A percentile compares a stretch with the other conserved stretches of the same genome.
Conservation (phyloP, 257 asterid genomes). For the Forsythia suspensa region DNA sequence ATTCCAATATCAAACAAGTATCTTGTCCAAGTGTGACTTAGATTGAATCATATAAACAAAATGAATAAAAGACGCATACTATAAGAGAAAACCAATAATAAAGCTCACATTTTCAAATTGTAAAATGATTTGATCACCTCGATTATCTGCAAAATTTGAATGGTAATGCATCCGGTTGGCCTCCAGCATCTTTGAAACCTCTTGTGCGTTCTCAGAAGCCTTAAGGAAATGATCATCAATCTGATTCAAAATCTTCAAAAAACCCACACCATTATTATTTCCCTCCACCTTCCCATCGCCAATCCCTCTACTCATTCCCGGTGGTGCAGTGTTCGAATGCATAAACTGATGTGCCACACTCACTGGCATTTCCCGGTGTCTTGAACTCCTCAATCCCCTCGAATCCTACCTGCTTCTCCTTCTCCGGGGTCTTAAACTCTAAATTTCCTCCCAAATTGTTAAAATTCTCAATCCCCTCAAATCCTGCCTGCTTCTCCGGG, state of each 20-base stretch:
- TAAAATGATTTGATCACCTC: constrained; percentile 54
- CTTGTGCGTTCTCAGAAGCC: constrained; percentile 86
- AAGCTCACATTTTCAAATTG: not conserved
- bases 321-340: constrained; percentile 89
- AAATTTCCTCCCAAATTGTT: constrained; percentile 35
- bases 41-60: not conserved
- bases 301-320: constrained; percentile 40
- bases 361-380: constrained; percentile 56
- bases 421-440: constrained; percentile 73
- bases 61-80: not conserved
- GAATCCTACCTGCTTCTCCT: constrained; percentile 45
- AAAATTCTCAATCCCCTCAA: constrained; percentile 21
- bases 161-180: constrained; percentile 94
- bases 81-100: not conserved
- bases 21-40: not conserved
- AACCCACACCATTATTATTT: constrained; percentile 57
- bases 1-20: not conserved
- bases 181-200: constrained; percentile 93
- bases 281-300: constrained; percentile 35
- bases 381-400: constrained; percentile 59
- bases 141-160: constrained; percentile 90
- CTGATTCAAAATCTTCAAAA: constrained; percentile 64
- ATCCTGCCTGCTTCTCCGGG: constrained; percentile 58
- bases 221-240: constrained; percentile 86
- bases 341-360: constrained; percentile 45